Evolutionary conservation across 2,329 filamentous ascomycete genomes (phyloP).

Genomic region (Amauroascus verrucosus): DNA sequence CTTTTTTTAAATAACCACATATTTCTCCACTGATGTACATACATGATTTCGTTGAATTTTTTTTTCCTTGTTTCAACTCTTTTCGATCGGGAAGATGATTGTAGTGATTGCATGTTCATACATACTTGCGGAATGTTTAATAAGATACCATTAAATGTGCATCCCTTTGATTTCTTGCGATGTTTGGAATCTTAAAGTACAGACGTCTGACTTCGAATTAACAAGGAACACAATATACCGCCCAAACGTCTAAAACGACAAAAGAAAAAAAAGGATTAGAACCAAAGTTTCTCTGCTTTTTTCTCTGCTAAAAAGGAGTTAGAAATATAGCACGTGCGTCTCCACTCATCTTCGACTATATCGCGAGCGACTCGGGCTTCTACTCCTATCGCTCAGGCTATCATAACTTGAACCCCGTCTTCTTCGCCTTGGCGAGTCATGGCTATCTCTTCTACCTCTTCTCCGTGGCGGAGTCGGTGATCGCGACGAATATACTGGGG

Average conservation of each 20-base stretch:
- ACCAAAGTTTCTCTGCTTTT: too few relatives aligned
- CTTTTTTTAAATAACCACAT: constrained; percentile 13
- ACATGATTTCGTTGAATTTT: background rate
- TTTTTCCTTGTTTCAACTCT: too few relatives aligned
- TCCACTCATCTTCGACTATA: constrained; percentile 19
- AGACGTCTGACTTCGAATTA: background rate
- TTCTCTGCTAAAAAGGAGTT: background rate
- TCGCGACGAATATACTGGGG: constrained; percentile 29
- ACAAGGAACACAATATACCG: background rate
- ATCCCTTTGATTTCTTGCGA: background rate
- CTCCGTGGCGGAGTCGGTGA: constrained; percentile 35
- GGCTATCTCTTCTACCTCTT: constrained; percentile 24
- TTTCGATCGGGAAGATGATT: too few relatives aligned
- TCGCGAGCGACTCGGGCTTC: constrained; percentile 38
- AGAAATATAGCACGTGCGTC: background rate
- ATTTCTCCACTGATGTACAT: background rate
- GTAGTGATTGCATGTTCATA: too few relatives aligned
- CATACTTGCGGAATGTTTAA: background rate
- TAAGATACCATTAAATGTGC: background rate
- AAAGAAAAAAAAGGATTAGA: background rate
- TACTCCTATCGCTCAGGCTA: constrained; percentile 41
- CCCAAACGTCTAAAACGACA: background rate
- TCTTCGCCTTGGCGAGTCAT: constrained; percentile 33
- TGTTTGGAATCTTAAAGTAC: background rate
- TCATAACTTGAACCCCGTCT: constrained; percentile 53